Evolutionary conservation across 2,329 filamentous ascomycete genomes (phyloP), one percentile per base, ranked within the genome.

Genomic region (Mycogone perniciosa): DNA sequence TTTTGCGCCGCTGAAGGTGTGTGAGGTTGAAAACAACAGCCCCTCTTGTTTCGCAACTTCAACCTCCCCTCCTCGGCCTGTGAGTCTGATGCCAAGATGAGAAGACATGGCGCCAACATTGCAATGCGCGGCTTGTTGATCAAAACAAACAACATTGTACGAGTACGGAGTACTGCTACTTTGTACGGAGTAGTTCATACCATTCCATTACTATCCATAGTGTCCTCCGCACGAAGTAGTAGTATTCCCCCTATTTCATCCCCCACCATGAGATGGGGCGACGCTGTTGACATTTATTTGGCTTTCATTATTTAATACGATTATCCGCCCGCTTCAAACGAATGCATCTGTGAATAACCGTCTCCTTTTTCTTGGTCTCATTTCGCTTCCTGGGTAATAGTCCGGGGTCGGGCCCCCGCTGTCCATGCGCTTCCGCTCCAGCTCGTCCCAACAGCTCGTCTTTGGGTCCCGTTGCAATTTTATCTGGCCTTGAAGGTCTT

Each of bases 361-460:
- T 5, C 26, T 13, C 39, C 44, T 39, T 35, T 53, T 56, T 48
- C 56, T 54, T 54, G 53, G 56, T 58, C 55, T 62, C 59, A 65
- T 67, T 51, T 66, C 63, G 61, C 62, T 67, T 63, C 59, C 54
- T 58, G 50, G 60, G 53, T 55, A 57, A 52, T 60, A 59, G 59
- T 61, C 62, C 54, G 56, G 59, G 53, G 61, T 54, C 56, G 53
- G 50, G 53, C 56, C 58, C 58, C 48, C 53, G 52, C 47, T 30
- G 34, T 5, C 42, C 26, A 33, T 26, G 39, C 44, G 20, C 26
- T 34, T 42, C 13, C 31, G 27, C 20, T 20, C 7, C 20, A 20
- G 20, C 2, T 20, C 20, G 20, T 40, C 29, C 29, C 40, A 31
- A 34, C 51, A 33, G 47, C 44, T 44, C 37, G 31, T 20, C 20